These are phyloP conservation scores for Danielozyma ontarioensis DNA, from an alignment of 805 yeast species.

Conservation along the genomic window DNA sequence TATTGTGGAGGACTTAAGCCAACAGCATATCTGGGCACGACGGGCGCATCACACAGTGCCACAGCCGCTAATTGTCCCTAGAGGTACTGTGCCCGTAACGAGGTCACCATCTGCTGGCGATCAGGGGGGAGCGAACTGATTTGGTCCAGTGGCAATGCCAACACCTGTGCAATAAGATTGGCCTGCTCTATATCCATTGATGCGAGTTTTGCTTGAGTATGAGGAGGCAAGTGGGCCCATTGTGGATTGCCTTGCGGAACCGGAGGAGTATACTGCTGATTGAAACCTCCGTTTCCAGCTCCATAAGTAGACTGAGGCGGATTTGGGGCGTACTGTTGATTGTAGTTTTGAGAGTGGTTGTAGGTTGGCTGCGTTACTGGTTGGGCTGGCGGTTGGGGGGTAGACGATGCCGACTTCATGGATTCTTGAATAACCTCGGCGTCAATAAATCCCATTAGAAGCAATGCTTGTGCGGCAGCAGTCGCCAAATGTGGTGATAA, in stretches of 20 bases:
- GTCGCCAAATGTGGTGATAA: conserved; percentile 55
- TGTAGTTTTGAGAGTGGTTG: conserved; percentile 3
- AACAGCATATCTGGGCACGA: no score
- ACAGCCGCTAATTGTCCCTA: no score
- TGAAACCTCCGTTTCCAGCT: conserved; percentile 1
- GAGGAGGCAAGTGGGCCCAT: conserved; percentile 46
- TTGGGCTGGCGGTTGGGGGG: conserved; percentile 16
- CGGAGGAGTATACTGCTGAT: conserved; percentile 5
- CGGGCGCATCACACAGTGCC: no score
- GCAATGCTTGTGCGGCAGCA: conserved; percentile 67
- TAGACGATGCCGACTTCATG: conserved; percentile 23
- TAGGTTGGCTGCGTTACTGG: conserved; percentile 6
- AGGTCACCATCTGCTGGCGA: conserved; percentile 50
- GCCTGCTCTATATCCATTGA: conserved; percentile 56
- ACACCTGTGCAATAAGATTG: conserved; percentile 48
- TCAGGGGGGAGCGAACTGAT: conserved; percentile 45
- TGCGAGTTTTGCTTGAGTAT: conserved; percentile 46
- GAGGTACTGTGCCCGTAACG: conserved; percentile 51
- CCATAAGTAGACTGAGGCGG: conserved; percentile 7
- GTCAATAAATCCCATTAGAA: conserved; percentile 74
- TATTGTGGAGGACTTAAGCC: no score
- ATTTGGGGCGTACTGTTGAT: conserved; percentile 8
- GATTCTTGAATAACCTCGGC: conserved; percentile 62
- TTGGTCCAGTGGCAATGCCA: conserved; percentile 46
- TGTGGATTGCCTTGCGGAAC: conserved; percentile 22